Conservation (phyloP, 2,329 filamentous ascomycete species). For the Fusarium transvaalense region DNA sequence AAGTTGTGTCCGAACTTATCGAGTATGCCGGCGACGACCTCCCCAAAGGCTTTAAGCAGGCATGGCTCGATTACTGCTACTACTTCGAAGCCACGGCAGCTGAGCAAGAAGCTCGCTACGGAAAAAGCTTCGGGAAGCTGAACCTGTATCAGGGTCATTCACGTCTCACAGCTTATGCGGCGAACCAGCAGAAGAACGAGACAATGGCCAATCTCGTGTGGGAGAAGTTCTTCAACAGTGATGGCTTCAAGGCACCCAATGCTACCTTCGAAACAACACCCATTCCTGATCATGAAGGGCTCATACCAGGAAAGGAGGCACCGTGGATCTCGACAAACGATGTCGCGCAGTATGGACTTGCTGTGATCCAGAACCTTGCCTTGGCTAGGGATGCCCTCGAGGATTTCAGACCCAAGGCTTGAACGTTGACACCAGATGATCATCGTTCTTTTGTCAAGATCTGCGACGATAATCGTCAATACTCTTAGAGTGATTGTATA, state of each 20-base stretch:
- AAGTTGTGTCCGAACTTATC: slow-evolving; percentile 68
- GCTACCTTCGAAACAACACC: slow-evolving; percentile 54
- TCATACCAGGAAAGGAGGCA: slow-evolving; percentile 66
- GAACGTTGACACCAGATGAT: background rate
- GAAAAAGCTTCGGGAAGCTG: slow-evolving; percentile 60
- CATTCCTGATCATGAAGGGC: slow-evolving; percentile 59
- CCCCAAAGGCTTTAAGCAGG: slow-evolving; percentile 63
- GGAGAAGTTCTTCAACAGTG: slow-evolving; percentile 64
- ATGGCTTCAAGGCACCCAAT: slow-evolving; percentile 57
- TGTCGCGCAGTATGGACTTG: slow-evolving; percentile 67
- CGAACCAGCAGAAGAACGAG: slow-evolving; percentile 57
- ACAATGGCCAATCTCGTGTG: slow-evolving; percentile 65
- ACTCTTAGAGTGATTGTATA: too few species aligned
- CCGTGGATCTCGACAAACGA: slow-evolving; percentile 70
- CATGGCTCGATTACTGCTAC: slow-evolving; percentile 71
- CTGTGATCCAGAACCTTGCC: slow-evolving; percentile 68
- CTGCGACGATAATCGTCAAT: too few species aligned
- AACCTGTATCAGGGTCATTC: slow-evolving; percentile 69
- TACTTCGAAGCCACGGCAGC: slow-evolving; percentile 64
- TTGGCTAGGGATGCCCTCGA: slow-evolving; percentile 45
- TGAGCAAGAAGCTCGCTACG: slow-evolving; percentile 67
- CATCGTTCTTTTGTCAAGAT: background rate
- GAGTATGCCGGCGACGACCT: slow-evolving; percentile 61
- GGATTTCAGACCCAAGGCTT: slow-evolving; percentile 11
- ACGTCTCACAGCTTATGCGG: slow-evolving; percentile 67